phyloP scores from a whole-genome alignment of 2,329 filamentous ascomycete species.

The Chrysosporium keratinophilum region DNA sequence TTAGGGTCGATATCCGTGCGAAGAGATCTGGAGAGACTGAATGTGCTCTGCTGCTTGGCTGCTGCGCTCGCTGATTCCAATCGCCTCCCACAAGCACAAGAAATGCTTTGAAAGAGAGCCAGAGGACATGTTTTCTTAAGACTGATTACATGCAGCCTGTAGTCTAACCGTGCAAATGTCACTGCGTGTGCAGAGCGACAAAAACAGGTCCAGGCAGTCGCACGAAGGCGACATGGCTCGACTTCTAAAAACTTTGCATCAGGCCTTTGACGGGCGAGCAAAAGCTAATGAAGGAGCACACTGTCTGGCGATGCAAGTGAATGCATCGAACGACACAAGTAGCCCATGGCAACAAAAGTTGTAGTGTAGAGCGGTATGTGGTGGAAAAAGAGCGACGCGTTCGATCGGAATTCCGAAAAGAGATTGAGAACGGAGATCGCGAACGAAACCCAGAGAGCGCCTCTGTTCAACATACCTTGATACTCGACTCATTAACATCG shows the following conservation, averaged over 20 bases:
- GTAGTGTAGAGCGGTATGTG: constrained; percentile 12
- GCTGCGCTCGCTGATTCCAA: constrained; percentile 45
- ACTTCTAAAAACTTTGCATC: constrained; percentile 36
- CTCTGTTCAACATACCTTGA: constrained; percentile 99
- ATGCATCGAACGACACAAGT: constrained; percentile 18
- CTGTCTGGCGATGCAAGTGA: constrained; percentile 8
- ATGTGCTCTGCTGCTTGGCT: constrained; percentile 36
- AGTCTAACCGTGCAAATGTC: background rate
- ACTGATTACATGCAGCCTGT: constrained; percentile 1
- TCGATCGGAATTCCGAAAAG: constrained; percentile 27
- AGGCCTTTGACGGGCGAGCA: constrained; percentile 25
- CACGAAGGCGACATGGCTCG: constrained; percentile 45
- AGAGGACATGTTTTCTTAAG: background rate
- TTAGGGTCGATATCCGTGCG: background rate
- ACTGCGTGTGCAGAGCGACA: constrained; percentile 37
- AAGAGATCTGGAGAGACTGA: constrained; percentile 6
- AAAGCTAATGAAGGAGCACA: constrained; percentile 16
- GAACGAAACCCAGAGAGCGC: constrained; percentile 60
- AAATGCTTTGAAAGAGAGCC: constrained; percentile 2
- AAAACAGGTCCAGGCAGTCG: constrained; percentile 6
- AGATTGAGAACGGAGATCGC: constrained; percentile 44
- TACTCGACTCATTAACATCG: constrained; percentile 92
- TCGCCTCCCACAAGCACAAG: constrained; percentile 10
- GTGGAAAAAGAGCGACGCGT: constrained; percentile 26
- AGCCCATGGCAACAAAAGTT: constrained; percentile 6